Conservation (phyloP, 2,329 filamentous ascomycete genomes). For the Sporothrix pallida region DNA sequence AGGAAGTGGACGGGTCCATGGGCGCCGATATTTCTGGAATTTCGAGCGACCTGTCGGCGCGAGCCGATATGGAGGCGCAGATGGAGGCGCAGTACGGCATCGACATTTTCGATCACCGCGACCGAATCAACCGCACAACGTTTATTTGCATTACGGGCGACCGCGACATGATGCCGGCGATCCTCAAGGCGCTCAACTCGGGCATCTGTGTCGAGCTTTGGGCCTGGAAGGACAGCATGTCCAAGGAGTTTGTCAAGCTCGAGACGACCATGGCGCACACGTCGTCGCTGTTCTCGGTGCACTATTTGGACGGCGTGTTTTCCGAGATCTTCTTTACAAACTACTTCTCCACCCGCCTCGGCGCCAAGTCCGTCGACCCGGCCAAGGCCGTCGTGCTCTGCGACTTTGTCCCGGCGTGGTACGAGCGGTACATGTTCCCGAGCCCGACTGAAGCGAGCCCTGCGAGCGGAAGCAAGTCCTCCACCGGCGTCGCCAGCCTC, state of each 20-base stretch:
- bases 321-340: slow-evolving; percentile 35
- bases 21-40: slow-evolving; percentile 35
- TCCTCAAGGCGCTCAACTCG: slow-evolving; percentile 36
- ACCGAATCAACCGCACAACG: slow-evolving; percentile 30
- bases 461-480: background rate
- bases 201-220: slow-evolving; percentile 42
- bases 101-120: background rate
- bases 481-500: too few relatives aligned
- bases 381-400: slow-evolving; percentile 24
- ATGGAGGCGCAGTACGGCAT: slow-evolving; percentile 8
- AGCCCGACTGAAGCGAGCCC: background rate
- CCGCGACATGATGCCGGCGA: slow-evolving; percentile 40
- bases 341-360: slow-evolving; percentile 33
- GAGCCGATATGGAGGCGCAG: slow-evolving; percentile 27
- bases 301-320: slow-evolving; percentile 35
- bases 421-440: background rate
- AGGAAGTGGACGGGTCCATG: slow-evolving; percentile 42
- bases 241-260: slow-evolving; percentile 37
- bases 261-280: background rate
- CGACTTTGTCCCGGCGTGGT: slow-evolving; percentile 10
- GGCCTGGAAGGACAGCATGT: slow-evolving; percentile 40
- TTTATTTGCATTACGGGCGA: slow-evolving; percentile 42
- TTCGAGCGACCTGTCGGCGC: slow-evolving; percentile 35
- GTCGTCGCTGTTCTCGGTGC: slow-evolving; percentile 30
- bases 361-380: background rate